These are phyloP conservation scores for Leucogyrophana mollusca DNA, from an alignment of 768 basidiomycete genomes.

Conservation along the genomic window DNA sequence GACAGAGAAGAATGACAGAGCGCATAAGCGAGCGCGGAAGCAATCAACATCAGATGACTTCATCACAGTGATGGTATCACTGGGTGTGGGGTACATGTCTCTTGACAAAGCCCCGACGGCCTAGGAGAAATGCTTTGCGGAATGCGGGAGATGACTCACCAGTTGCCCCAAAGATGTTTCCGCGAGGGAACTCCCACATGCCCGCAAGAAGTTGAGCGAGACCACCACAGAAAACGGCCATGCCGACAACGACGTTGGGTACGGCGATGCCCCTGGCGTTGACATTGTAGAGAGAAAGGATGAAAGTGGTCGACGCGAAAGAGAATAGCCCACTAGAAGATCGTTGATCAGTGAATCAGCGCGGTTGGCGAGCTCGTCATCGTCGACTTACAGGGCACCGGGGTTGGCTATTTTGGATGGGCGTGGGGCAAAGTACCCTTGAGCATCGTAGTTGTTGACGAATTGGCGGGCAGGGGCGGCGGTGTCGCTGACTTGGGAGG, in stretches of 20 bases:
- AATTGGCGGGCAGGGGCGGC: neutral
- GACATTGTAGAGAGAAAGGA: constrained; percentile 74
- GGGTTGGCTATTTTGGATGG: constrained; percentile 56
- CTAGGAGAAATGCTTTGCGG: neutral
- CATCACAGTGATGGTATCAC: too few relatives aligned
- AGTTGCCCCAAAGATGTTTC: constrained; percentile 70
- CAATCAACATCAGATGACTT: too few relatives aligned
- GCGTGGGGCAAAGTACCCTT: constrained; percentile 15
- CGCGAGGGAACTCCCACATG: constrained; percentile 81
- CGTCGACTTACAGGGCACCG: constrained; percentile 26
- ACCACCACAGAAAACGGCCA: constrained; percentile 85
- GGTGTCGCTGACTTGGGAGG: constrained; percentile 16
- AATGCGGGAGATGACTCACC: constrained; percentile 42
- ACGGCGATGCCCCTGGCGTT: constrained; percentile 47
- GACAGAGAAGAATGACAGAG: neutral
- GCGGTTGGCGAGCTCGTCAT: neutral
- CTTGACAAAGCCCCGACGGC: too few relatives aligned
- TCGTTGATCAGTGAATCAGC: neutral
- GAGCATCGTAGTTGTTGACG: constrained; percentile 13
- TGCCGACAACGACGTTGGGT: constrained; percentile 79
- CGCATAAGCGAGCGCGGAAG: too few relatives aligned
- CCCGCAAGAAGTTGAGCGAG: constrained; percentile 85
- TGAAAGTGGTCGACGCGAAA: constrained; percentile 82
- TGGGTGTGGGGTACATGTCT: too few relatives aligned
- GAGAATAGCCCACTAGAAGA: constrained; percentile 67